Percentiles rank a stretch among this genome's conserved stretches.
phyloP scores from a whole-genome alignment of 1,284 basidiomycete genomes.

The Papiliotrema laurentii region DNA sequence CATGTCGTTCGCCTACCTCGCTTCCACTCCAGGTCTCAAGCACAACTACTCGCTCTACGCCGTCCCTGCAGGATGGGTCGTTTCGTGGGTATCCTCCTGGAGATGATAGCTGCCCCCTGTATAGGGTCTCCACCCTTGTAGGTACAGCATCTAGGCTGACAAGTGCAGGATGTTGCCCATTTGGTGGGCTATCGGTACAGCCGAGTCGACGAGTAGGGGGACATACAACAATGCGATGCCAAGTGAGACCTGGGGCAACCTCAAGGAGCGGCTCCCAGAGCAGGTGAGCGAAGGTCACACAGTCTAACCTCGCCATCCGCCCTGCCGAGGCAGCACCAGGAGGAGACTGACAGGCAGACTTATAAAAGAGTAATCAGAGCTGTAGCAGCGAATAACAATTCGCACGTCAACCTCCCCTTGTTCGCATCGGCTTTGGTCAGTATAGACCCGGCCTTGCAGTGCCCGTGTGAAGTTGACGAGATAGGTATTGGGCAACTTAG shows the following conservation, averaged over 20 bases:
- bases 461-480: not conserved
- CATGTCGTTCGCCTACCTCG: constrained; percentile 13
- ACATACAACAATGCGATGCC: constrained; percentile 13
- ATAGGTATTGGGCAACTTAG: constrained; percentile 21
- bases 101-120: too few species aligned
- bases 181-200: constrained; percentile 9
- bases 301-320: not conserved
- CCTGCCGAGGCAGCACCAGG: not conserved
- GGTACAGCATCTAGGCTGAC: too few species aligned
- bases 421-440: constrained; percentile 23
- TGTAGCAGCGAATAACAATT: constrained; percentile 26
- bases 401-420: constrained; percentile 18
- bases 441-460: too few species aligned
- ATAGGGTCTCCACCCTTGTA: not conserved
- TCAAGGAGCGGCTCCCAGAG: constrained; percentile 11
- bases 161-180: constrained; percentile 3
- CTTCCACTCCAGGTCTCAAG: constrained; percentile 7
- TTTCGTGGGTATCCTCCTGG: constrained; percentile 13
- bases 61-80: constrained; percentile 20
- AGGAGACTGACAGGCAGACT: constrained; percentile 4
- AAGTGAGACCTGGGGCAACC: constrained; percentile 5
- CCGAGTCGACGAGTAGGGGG: constrained; percentile 10
- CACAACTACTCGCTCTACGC: constrained; percentile 23
- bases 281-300: constrained; percentile 1
- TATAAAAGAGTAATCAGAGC: constrained; percentile 9